Evolutionary conservation across 2,329 filamentous ascomycete species (phyloP).

Genomic region (Colletotrichum cereale): DNA sequence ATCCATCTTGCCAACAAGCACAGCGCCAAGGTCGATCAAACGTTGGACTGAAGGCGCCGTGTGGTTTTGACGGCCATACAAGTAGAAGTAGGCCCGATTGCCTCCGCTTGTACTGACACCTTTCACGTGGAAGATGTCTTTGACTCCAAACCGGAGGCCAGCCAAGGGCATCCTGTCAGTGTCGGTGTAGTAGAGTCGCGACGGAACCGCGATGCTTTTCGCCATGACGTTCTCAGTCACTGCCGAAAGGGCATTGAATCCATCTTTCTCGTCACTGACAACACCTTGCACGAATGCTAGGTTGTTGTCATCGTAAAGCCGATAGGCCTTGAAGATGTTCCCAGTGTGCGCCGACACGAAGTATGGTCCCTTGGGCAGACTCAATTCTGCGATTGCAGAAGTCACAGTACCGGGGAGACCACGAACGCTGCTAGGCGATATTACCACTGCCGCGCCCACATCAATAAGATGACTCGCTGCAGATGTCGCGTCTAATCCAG

Average conservation of each 20-base stretch:
- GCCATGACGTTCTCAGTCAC: constrained; percentile 23
- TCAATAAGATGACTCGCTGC: background rate
- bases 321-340: constrained; percentile 38
- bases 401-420: background rate
- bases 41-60: constrained; percentile 65
- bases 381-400: background rate
- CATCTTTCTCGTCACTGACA: constrained; percentile 5
- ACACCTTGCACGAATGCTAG: constrained; percentile 27
- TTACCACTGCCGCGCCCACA: background rate
- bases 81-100: constrained; percentile 65
- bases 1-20: constrained; percentile 60
- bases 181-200: constrained; percentile 61
- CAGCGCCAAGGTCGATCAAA: constrained; percentile 68
- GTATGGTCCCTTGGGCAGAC: constrained; percentile 37
- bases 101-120: constrained; percentile 66
- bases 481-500: background rate
- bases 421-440: background rate
- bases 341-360: constrained; percentile 25
- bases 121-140: constrained; percentile 68
- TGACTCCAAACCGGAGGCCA: constrained; percentile 65
- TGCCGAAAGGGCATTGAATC: constrained; percentile 12
- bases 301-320: constrained; percentile 35
- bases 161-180: constrained; percentile 58
- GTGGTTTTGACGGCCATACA: constrained; percentile 60
- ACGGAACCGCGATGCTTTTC: constrained; percentile 55